Evolutionary conservation across 2,329 filamentous ascomycete species (phyloP).

Genomic region (Apiospora koreana): DNA sequence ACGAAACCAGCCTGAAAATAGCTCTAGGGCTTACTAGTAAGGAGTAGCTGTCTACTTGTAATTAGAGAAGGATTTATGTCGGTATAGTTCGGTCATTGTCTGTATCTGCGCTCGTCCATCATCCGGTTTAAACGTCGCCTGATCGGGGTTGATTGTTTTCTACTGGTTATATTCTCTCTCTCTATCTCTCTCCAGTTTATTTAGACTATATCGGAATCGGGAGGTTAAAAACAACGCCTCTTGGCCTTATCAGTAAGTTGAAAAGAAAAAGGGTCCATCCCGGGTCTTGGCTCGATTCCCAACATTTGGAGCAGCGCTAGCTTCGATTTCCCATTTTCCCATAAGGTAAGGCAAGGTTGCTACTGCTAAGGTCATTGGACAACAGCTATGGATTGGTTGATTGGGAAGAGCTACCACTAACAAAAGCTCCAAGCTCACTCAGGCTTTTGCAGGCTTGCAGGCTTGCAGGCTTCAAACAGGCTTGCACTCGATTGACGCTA

Average conservation of each 20-base stretch:
- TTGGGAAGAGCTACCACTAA: background rate
- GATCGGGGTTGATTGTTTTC: background rate
- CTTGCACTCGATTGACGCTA: background rate
- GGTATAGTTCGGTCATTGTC: too few relatives aligned
- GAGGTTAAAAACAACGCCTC: background rate
- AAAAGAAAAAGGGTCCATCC: background rate
- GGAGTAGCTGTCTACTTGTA: background rate
- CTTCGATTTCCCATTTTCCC: background rate
- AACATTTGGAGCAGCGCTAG: background rate
- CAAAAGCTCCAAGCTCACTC: background rate
- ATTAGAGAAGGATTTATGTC: background rate
- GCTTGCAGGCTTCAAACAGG: too few relatives aligned
- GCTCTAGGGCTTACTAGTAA: background rate
- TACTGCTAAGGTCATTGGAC: background rate
- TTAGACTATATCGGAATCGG: too few relatives aligned
- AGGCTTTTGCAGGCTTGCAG: background rate
- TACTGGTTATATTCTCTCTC: too few relatives aligned
- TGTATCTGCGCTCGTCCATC: background rate
- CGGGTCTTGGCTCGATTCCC: constrained; percentile 2
- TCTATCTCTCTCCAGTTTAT: too few relatives aligned
- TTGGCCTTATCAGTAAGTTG: background rate
- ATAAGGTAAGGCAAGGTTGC: background rate
- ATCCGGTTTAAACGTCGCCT: background rate
- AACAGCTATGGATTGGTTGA: too few relatives aligned
- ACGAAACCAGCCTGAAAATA: background rate